phyloP scores from a whole-genome alignment of 768 basidiomycete species.

The Phanerodontia chrysosporium region DNA sequence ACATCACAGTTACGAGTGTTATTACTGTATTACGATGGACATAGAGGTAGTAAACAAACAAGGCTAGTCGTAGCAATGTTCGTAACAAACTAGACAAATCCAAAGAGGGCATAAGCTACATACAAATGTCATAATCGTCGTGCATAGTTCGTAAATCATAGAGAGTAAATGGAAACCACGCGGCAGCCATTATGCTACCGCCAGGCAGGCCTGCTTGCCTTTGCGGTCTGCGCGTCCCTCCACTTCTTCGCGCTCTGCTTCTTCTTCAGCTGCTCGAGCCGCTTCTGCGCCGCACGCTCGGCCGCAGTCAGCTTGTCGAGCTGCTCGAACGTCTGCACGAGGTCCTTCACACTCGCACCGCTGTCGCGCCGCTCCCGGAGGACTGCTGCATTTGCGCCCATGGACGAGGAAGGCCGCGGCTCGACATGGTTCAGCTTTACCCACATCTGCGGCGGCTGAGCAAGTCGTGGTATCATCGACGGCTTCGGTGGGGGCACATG shows the following conservation, averaged over 20 bases:
- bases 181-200: neutral
- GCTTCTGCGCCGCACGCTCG: slow-evolving; percentile 24
- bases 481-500: slow-evolving; percentile 39
- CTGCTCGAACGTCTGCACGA: slow-evolving; percentile 60
- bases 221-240: neutral
- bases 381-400: slow-evolving; percentile 15
- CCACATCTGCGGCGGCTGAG: slow-evolving; percentile 37
- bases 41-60: neutral
- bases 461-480: slow-evolving; percentile 41
- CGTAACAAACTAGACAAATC: neutral
- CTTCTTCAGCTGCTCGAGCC: slow-evolving; percentile 8
- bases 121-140: neutral
- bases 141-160: neutral
- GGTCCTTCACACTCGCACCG: slow-evolving; percentile 67
- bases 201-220: slow-evolving; percentile 5
- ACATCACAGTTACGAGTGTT: neutral
- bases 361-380: slow-evolving; percentile 51
- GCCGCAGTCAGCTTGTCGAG: slow-evolving; percentile 30
- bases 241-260: slow-evolving; percentile 11
- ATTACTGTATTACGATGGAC: neutral
- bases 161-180: no score
- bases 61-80: neutral
- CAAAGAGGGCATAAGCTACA: neutral
- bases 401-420: slow-evolving; percentile 27
- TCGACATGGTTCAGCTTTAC: slow-evolving; percentile 51